Base-by-base conservation (phyloP, 108 stramenopile genomes). In the Discostella stelligeroides region DNA sequence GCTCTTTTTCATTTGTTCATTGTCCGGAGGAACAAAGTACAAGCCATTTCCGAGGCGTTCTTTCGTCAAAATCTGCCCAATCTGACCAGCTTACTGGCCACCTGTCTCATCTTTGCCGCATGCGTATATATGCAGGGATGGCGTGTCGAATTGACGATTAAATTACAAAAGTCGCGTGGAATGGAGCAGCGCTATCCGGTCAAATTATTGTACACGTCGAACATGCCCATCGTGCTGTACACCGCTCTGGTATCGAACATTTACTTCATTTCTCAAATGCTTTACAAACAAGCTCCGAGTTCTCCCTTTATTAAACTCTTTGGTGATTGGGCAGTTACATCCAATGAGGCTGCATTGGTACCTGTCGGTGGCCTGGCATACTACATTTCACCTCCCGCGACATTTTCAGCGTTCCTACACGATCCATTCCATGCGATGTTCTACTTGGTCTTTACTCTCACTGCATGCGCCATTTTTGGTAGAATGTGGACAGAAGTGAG, bases 211-310 rank as follows among this genome's bases (percentile, higher is more conserved):
- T 99, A 99, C 96, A 99, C 99, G 20, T 98, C 97, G 76, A 99
- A 99, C 92, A 99, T 99, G 97, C 98, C 98, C 76, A 98, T 99
- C 82, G 98, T 99, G 75, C 89, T 99, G 28, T 98, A 98, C 80
- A 97, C 98, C 13, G 98, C 98, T 7, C 85, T 99, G 49, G 97
- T 98, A 10, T 96, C 96, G 72, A 99, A 99, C 86, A 79, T 99
- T 39, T 99, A 98, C 97, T 99, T 99, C 85, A 75, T 99, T 56
- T 96, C 95, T 59, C 97, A 99, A 88, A 90, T 99, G 66, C 76
- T 99, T 42, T 98, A 97, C 95, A 97, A 96, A 70, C 96, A 97
- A 54, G 94, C 95, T 39, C 89, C 95, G 11, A 92, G 86, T 58
- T 96, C 96, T 74, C 74, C 97, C 39, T 84, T 98, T 67, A 94